These are phyloP conservation scores for Pleoardoris graminearum DNA, from an alignment of 2,329 filamentous ascomycete species.

Conservation along the genomic window DNA sequence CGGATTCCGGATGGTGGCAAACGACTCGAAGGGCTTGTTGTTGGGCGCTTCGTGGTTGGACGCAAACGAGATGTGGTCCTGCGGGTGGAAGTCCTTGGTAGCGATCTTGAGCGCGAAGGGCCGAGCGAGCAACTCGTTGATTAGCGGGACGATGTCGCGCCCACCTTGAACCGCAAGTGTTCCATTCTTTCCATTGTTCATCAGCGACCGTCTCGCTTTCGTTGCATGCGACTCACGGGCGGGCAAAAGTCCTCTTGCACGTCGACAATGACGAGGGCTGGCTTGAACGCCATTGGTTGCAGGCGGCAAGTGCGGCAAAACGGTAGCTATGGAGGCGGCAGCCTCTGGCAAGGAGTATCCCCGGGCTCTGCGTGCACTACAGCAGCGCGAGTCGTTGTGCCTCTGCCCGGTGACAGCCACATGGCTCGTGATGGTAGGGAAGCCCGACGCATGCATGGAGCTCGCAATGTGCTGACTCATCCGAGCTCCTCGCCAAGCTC, in stretches of 20 bases:
- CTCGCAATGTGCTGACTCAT: slow-evolving; percentile 7
- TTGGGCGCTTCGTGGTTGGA: slow-evolving; percentile 68
- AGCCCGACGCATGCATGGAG: background rate
- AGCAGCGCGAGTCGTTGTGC: background rate
- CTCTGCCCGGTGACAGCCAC: background rate
- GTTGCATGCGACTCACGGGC: slow-evolving; percentile 61
- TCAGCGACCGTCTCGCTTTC: slow-evolving; percentile 16
- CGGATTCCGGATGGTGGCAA: slow-evolving; percentile 68
- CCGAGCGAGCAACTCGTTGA: slow-evolving; percentile 75
- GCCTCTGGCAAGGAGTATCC: background rate
- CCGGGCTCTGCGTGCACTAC: too few species aligned
- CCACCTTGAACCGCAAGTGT: slow-evolving; percentile 79
- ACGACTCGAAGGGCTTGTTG: slow-evolving; percentile 69
- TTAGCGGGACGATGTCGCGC: slow-evolving; percentile 66
- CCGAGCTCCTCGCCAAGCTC: slow-evolving; percentile 22
- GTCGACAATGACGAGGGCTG: slow-evolving; percentile 77
- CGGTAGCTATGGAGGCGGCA: background rate
- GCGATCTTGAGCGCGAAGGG: slow-evolving; percentile 77
- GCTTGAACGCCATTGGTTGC: slow-evolving; percentile 40
- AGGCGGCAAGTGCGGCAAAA: background rate
- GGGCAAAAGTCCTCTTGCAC: slow-evolving; percentile 95
- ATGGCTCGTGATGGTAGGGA: too few species aligned
- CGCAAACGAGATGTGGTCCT: slow-evolving; percentile 85
- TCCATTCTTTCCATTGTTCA: slow-evolving; percentile 64
- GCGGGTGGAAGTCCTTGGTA: slow-evolving; percentile 91